Percentiles rank a stretch among this genome's conserved stretches.
Conservation (phyloP, 441 rosid genomes). For the Corymbia citriodora region DNA sequence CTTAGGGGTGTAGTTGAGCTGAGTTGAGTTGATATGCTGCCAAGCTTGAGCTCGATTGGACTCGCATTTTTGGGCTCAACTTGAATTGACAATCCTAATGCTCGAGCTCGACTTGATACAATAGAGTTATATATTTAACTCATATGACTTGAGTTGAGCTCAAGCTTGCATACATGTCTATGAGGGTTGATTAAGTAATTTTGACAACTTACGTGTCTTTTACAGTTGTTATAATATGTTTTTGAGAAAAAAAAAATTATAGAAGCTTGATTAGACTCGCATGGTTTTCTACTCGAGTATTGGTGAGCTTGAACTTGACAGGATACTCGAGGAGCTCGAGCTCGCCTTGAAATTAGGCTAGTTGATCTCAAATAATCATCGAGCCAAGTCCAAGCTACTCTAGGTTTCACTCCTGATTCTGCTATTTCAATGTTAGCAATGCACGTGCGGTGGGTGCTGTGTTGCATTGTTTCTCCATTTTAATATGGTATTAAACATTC, state of each 20-base stretch:
- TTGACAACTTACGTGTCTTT: not conserved
- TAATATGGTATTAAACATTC: not conserved
- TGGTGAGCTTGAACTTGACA: not conserved
- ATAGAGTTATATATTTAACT: not conserved
- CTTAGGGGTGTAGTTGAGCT: not conserved
- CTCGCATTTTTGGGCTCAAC: not conserved
- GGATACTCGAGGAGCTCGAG: not conserved
- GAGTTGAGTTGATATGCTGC: not conserved
- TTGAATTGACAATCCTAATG: not conserved
- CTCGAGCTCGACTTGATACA: not conserved
- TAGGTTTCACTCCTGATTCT: not conserved
- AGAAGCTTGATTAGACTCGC: not conserved
- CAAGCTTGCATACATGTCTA: too few species aligned
- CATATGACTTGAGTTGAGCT: too few species aligned
- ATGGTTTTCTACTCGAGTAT: not conserved
- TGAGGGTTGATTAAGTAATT: too few species aligned
- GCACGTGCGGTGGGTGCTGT: not conserved
- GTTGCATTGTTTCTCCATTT: not conserved
- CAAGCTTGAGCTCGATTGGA: not conserved
- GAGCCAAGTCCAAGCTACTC: not conserved
- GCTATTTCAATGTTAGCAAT: not conserved
- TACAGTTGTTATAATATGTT: not conserved
- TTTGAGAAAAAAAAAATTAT: not conserved
- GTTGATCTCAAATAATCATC: not conserved
- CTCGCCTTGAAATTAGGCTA: not conserved